Conservation (phyloP, 2,329 filamentous ascomycete genomes). For the Cladosporium sp. region DNA sequence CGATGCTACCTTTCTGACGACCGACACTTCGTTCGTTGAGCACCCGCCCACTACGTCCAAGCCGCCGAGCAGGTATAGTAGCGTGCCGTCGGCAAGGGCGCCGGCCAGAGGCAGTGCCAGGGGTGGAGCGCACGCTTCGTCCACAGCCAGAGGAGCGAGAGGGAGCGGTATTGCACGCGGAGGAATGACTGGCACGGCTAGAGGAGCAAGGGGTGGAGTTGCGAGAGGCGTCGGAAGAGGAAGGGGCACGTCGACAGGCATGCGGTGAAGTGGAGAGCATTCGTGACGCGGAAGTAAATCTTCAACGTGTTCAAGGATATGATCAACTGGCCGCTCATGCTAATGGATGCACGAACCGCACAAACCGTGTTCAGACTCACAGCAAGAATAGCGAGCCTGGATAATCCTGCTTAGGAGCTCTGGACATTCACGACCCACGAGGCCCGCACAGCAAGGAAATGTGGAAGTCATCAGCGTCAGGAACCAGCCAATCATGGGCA, state of each 20-base stretch:
- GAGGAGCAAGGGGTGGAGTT: constrained; percentile 4
- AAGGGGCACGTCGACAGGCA: constrained; percentile 20
- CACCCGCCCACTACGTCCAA: constrained; percentile 63
- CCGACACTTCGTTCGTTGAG: constrained; percentile 85
- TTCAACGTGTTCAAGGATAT: no score
- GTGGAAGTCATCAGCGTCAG: no score
- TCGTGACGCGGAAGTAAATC: no score
- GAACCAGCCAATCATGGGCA: no score
- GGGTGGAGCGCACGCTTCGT: constrained; percentile 13
- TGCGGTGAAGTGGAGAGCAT: no score
- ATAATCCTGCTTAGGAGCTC: no score
- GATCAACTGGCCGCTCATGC: no score
- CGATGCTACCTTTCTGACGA: constrained; percentile 88
- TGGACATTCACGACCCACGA: no score
- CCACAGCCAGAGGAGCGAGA: constrained; percentile 22
- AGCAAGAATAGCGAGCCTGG: no score
- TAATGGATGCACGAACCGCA: no score
- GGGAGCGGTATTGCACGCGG: constrained; percentile 24
- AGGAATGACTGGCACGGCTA: not conserved
- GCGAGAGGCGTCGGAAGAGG: constrained; percentile 27
- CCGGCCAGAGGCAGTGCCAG: constrained; percentile 37
- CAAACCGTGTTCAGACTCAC: no score
- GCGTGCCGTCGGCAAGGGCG: constrained; percentile 28
- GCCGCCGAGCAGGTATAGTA: constrained; percentile 37
- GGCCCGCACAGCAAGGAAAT: no score